Evolutionary conservation across 129 eudicot species (phyloP).

Genomic region (Artemisia argyi): DNA sequence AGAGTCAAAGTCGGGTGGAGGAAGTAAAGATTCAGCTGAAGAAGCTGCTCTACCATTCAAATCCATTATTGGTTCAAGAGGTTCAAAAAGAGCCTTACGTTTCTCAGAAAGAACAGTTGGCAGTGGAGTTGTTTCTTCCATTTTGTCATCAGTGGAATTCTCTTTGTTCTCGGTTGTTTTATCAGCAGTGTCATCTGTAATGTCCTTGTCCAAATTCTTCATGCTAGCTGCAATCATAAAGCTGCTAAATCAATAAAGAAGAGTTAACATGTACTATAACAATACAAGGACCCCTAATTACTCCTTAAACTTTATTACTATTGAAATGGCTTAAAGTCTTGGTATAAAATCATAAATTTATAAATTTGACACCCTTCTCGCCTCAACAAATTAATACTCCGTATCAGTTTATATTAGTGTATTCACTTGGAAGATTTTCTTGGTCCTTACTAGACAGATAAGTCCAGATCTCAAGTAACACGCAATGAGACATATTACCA

Average conservation of each 20-base stretch:
- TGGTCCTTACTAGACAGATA: too few species aligned
- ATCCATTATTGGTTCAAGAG: too few species aligned
- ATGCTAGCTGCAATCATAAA: constrained; percentile 51
- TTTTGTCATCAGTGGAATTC: constrained; percentile 43
- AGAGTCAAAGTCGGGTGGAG: constrained; percentile 94
- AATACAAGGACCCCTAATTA: background rate
- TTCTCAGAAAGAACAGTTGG: constrained; percentile 64
- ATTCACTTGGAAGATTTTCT: too few species aligned
- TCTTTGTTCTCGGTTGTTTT: constrained; percentile 40
- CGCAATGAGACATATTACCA: background rate
- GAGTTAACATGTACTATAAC: background rate
- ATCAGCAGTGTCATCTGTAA: constrained; percentile 32
- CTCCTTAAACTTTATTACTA: background rate
- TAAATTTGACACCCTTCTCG: too few species aligned
- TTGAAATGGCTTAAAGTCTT: background rate
- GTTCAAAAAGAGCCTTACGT: constrained; percentile 54
- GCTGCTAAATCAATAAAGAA: constrained; percentile 23
- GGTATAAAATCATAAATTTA: background rate
- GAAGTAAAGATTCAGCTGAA: constrained; percentile 67
- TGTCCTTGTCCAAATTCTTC: constrained; percentile 44
- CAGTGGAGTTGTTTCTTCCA: constrained; percentile 45
- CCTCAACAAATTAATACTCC: too few species aligned
- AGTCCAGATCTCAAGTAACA: background rate
- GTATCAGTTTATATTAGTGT: too few species aligned
- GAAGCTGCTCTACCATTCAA: too few species aligned